Conservation (phyloP, 306 rosid genomes). For the Pachyrhizus erosus region DNA sequence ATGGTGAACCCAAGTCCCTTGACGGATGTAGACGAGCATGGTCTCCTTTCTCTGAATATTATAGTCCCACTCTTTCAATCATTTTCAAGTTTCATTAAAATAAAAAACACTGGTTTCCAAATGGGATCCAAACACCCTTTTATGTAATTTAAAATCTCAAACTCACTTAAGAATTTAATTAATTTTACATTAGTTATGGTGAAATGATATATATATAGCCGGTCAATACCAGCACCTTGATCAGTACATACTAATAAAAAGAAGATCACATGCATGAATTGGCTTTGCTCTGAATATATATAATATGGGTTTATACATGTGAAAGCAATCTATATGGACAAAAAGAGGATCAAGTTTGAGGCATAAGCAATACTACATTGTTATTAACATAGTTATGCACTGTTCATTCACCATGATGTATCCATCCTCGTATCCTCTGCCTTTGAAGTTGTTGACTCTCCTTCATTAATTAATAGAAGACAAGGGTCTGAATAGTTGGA, state of each 20-base stretch:
- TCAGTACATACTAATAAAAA: background rate
- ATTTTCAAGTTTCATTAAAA: conserved; percentile 30
- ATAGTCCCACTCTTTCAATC: background rate
- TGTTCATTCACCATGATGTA: conserved; percentile 15
- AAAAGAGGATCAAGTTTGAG: background rate
- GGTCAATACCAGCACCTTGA: conserved; percentile 36
- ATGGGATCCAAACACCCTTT: conserved; percentile 2
- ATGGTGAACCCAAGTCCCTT: background rate
- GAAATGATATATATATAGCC: too few species aligned
- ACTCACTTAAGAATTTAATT: background rate
- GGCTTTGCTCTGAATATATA: background rate
- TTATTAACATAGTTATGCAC: background rate
- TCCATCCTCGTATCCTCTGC: background rate
- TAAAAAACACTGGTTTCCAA: conserved; percentile 9
- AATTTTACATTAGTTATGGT: too few species aligned
- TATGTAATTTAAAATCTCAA: conserved; percentile 5
- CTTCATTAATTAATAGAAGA: conserved; percentile 10
- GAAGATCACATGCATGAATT: conserved; percentile 25
- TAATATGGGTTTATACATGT: conserved; percentile 27
- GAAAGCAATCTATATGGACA: conserved; percentile 35
- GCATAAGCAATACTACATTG: background rate
- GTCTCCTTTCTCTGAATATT: background rate
- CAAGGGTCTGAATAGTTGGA: conserved; percentile 48
- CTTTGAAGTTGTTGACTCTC: conserved; percentile 29
- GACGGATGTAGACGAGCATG: background rate